Percentiles rank a stretch among this genome's conserved stretches.
Conservation (phyloP, 176 grass and related monocot species). For the Secale cereale region DNA sequence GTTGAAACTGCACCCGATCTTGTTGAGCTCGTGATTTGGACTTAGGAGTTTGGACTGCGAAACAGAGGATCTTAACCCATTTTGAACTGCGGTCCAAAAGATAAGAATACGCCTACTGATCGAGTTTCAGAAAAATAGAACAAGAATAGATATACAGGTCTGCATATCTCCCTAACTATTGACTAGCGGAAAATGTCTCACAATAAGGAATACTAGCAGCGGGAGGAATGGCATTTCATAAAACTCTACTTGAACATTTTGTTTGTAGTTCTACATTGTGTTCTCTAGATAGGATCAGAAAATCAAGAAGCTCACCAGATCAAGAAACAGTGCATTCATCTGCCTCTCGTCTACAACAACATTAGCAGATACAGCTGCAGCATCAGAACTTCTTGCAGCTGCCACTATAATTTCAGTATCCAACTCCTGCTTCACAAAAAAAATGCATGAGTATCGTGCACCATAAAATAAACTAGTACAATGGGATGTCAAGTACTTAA, state of each 20-base stretch:
- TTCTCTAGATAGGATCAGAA: background rate
- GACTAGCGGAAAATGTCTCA: background rate
- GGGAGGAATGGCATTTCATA: background rate
- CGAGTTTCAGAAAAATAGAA: background rate
- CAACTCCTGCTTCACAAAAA: constrained; percentile 52
- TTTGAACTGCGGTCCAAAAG: background rate
- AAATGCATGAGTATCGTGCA: constrained; percentile 14
- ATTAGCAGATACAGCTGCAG: constrained; percentile 79
- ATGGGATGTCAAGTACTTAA: background rate
- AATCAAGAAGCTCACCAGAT: constrained; percentile 64
- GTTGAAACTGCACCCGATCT: no score
- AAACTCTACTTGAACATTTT: background rate
- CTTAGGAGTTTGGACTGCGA: background rate
- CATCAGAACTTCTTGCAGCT: constrained; percentile 62
- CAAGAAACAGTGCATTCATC: constrained; percentile 98
- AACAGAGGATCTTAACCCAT: background rate
- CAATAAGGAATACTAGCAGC: background rate
- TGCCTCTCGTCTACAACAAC: constrained; percentile 79
- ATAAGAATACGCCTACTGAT: background rate
- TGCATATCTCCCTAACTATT: background rate
- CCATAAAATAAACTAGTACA: background rate
- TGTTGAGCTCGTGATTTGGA: no score
- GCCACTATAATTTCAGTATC: constrained; percentile 92
- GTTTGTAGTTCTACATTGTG: background rate
- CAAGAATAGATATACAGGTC: background rate